These are phyloP conservation scores for Limnanthes douglasii DNA, from an alignment of 345 rosid genomes.

Conservation along the genomic window DNA sequence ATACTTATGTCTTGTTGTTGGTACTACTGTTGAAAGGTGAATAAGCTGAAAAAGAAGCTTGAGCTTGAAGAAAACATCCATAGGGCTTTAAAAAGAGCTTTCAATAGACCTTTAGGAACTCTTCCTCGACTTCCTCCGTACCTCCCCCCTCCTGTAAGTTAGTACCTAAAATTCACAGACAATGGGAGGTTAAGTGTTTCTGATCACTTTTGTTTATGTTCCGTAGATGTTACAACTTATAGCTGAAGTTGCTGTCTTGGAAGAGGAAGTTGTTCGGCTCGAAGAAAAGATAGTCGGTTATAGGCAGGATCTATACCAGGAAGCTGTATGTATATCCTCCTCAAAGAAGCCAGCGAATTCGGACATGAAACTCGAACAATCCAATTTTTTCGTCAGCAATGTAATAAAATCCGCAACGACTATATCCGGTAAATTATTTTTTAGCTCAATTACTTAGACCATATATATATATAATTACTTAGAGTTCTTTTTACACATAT, in stretches of 20 bases:
- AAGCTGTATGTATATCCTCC: conserved; percentile 46
- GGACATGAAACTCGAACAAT: conserved; percentile 13
- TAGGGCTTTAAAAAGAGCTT: conserved; percentile 83
- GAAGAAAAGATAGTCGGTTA: conserved; percentile 70
- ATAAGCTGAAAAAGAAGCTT: conserved; percentile 71
- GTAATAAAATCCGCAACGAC: conserved; percentile 11
- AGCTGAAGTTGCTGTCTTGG: conserved; percentile 92
- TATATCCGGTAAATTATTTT: too few species aligned
- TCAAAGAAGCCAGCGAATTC: conserved; percentile 27
- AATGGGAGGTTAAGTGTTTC: neutral
- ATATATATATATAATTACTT: too few species aligned
- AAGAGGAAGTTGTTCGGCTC: conserved; percentile 76
- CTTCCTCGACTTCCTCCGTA: conserved; percentile 92
- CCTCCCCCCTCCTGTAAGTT: conserved; percentile 68
- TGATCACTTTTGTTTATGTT: neutral
- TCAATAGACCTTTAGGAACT: conserved; percentile 74
- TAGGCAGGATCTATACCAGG: conserved; percentile 62
- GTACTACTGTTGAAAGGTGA: conserved; percentile 29
- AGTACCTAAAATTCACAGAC: neutral
- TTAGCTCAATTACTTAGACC: too few species aligned
- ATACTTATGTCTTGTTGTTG: neutral
- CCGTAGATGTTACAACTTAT: conserved; percentile 69
- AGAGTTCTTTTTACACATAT: neutral
- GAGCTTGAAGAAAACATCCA: conserved; percentile 73
- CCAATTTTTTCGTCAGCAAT: conserved; percentile 11